Percentiles rank a stretch among this genome's conserved stretches.
These are phyloP conservation scores for Arthonia radiata DNA, from an alignment of 495 filamentous ascomycete genomes.

Conservation along the genomic window DNA sequence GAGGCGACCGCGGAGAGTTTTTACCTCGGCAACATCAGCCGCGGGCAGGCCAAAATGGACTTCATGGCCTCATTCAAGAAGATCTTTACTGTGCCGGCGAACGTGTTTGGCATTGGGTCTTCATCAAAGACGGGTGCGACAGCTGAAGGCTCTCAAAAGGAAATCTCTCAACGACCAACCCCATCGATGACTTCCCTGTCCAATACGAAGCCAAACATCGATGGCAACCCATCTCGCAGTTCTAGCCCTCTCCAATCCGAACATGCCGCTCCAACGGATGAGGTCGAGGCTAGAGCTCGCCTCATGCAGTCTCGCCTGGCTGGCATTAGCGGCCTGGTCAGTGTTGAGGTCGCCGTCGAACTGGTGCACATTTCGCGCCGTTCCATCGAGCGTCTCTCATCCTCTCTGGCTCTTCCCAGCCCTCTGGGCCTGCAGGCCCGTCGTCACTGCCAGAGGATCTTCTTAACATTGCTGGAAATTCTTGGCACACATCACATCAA, in stretches of 20 bases:
- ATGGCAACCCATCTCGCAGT: slow-evolving; percentile 25
- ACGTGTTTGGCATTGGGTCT: slow-evolving; percentile 38
- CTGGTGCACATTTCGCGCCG: slow-evolving; percentile 80
- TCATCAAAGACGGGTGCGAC: slow-evolving; percentile 16
- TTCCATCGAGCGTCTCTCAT: slow-evolving; percentile 63
- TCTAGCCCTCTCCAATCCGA: too few species aligned
- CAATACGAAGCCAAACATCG: slow-evolving; percentile 12
- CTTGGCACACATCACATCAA: slow-evolving; percentile 76
- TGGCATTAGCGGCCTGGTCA: slow-evolving; percentile 82
- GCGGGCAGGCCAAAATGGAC: slow-evolving; percentile 87
- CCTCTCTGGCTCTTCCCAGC: slow-evolving; percentile 62
- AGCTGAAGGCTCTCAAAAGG: slow-evolving; percentile 8
- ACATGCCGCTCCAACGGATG: slow-evolving; percentile 67
- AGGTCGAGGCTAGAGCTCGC: slow-evolving; percentile 83
- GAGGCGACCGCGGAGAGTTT: slow-evolving; percentile 80
- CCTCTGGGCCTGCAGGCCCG: slow-evolving; percentile 56
- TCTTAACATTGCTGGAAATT: slow-evolving; percentile 57
- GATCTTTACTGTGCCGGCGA: slow-evolving; percentile 96
- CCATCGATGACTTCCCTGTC: slow-evolving; percentile 21
- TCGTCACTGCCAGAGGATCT: slow-evolving; percentile 77
- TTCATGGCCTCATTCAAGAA: slow-evolving; percentile 95
- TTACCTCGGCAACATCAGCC: slow-evolving; percentile 80
- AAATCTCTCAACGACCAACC: slow-evolving; percentile 9
- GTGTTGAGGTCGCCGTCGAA: slow-evolving; percentile 78
- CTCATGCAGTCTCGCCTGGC: slow-evolving; percentile 88